A percentile compares a stretch with the other conserved stretches of the same genome.
These are phyloP conservation scores for Jacaranda mimosifolia DNA, from an alignment of 257 asterid species.

Conservation along the genomic window DNA sequence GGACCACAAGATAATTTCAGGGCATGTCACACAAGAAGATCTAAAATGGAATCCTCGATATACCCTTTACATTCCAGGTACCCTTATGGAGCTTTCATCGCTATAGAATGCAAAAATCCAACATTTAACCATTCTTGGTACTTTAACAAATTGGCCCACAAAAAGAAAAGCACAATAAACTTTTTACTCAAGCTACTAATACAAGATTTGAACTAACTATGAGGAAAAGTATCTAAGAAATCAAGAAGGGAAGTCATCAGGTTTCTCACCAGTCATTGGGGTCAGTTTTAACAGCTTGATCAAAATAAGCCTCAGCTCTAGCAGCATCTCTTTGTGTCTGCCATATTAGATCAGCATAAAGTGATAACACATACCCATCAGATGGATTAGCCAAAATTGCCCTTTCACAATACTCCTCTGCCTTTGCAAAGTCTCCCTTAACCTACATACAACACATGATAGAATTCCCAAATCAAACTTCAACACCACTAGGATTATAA, in stretches of 20 bases:
- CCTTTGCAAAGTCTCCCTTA: slow-evolving; percentile 71
- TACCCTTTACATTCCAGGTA: not conserved
- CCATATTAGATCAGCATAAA: slow-evolving; percentile 92
- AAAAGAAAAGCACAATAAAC: slow-evolving; percentile 6
- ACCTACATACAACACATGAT: slow-evolving; percentile 51
- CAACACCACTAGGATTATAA: not conserved
- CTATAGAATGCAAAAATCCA: not conserved
- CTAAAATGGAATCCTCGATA: not conserved
- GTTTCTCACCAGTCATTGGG: slow-evolving; percentile 78
- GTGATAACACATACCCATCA: slow-evolving; percentile 77
- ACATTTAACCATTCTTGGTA: not conserved
- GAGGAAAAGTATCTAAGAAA: slow-evolving; percentile 26
- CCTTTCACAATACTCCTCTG: slow-evolving; percentile 87
- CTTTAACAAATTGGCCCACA: not conserved
- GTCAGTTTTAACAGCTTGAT: slow-evolving; percentile 81
- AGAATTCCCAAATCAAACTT: slow-evolving; percentile 17
- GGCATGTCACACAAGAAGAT: slow-evolving; percentile 21
- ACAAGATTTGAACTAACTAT: slow-evolving; percentile 11
- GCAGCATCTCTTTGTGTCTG: slow-evolving; percentile 69
- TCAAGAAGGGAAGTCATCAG: not conserved
- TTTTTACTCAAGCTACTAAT: not conserved
- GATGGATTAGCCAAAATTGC: slow-evolving; percentile 75
- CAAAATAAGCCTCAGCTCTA: slow-evolving; percentile 74
- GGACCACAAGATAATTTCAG: slow-evolving; percentile 32
- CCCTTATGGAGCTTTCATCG: not conserved